phyloP scores from a whole-genome alignment of 2,329 filamentous ascomycete genomes.

The Talaromyces rugulosus region DNA sequence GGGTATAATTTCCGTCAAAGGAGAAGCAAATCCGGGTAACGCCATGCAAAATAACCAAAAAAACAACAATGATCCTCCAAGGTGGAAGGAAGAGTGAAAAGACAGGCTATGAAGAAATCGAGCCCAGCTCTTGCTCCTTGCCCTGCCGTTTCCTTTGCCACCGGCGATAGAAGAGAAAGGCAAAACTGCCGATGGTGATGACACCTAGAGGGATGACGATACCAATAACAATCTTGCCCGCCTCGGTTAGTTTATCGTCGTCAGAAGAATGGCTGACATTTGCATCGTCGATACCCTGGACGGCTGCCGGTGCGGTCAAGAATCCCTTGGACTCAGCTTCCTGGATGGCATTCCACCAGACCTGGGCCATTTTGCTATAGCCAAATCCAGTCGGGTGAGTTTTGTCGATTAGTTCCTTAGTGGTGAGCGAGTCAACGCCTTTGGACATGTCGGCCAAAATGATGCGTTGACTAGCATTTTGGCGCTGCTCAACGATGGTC shows the following conservation, averaged over 20 bases:
- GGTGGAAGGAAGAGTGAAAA: background rate
- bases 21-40: background rate
- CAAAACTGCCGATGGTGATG: background rate
- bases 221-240: background rate
- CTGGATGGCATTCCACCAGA: conserved; percentile 24
- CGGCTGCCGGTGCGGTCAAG: conserved; percentile 8
- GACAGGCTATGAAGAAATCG: background rate
- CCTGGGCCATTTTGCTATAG: conserved; percentile 24
- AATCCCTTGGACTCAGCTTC: conserved; percentile 16
- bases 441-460: conserved; percentile 25
- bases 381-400: conserved; percentile 22
- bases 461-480: conserved; percentile 17
- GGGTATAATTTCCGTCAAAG: background rate
- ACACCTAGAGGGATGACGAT: background rate
- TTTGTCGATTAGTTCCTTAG: conserved; percentile 17
- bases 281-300: background rate
- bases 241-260: background rate
- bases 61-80: background rate
- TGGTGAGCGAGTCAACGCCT: conserved; percentile 13
- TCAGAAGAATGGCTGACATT: background rate
- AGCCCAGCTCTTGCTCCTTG: background rate
- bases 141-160: background rate
- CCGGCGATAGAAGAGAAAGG: background rate
- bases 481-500: conserved; percentile 18
- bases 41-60: background rate